phyloP scores from a whole-genome alignment of 768 basidiomycete genomes.

The Lepiota brunneoincarnata region DNA sequence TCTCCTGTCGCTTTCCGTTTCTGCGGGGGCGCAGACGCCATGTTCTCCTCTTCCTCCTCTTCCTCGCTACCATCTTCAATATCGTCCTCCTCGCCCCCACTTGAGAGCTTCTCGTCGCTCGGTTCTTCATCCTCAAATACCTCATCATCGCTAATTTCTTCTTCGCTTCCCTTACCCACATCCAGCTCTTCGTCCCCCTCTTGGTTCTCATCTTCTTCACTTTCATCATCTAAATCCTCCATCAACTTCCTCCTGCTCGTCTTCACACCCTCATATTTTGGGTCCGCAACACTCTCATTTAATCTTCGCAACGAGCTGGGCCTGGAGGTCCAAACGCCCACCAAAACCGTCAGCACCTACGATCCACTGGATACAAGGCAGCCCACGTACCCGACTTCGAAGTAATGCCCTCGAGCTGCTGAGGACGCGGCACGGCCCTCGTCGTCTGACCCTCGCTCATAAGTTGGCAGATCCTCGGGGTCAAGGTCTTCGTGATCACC shows the following conservation, averaged over 20 bases:
- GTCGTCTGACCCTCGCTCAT: slow-evolving; percentile 35
- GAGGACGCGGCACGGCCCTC: slow-evolving; percentile 36
- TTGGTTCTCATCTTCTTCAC: slow-evolving; percentile 23
- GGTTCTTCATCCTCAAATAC: slow-evolving; percentile 21
- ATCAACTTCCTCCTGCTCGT: slow-evolving; percentile 59
- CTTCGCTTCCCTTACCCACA: slow-evolving; percentile 15
- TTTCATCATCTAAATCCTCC: slow-evolving; percentile 37
- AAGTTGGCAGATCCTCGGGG: slow-evolving; percentile 66
- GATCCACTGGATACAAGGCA: not conserved
- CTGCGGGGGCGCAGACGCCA: slow-evolving; percentile 7
- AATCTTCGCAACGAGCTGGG: slow-evolving; percentile 67
- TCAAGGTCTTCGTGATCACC: slow-evolving; percentile 54
- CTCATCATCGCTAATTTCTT: slow-evolving; percentile 30
- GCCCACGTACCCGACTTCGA: slow-evolving; percentile 73
- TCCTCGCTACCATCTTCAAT: slow-evolving; percentile 20
- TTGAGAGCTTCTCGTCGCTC: slow-evolving; percentile 19
- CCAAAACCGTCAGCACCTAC: not conserved
- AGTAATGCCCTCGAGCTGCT: slow-evolving; percentile 69
- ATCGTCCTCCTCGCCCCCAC: slow-evolving; percentile 18
- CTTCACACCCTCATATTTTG: slow-evolving; percentile 75
- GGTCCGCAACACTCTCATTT: slow-evolving; percentile 64
- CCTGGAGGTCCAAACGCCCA: slow-evolving; percentile 31
- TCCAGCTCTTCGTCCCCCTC: slow-evolving; percentile 19
- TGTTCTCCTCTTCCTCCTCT: slow-evolving; percentile 15
- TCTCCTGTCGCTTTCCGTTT: slow-evolving; percentile 8